These are phyloP conservation scores for Austroboletus rostrupii DNA, from an alignment of 1,284 basidiomycete species.

Conservation along the genomic window DNA sequence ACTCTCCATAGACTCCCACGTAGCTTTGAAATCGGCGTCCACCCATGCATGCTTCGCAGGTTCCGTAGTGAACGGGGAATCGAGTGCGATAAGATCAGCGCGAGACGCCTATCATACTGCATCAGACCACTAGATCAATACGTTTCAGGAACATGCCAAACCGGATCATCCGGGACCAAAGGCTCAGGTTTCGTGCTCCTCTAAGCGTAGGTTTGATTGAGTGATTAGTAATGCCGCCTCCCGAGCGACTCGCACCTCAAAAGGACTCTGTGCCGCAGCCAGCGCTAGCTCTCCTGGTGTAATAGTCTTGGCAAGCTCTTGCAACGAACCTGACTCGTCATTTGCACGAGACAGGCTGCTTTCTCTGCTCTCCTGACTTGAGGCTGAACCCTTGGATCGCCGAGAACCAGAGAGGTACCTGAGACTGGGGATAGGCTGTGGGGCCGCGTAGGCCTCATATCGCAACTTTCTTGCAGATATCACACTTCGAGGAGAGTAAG, in stretches of 20 bases:
- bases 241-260: slow-evolving; percentile 20
- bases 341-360: slow-evolving; percentile 25
- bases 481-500: slow-evolving; percentile 30
- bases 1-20: slow-evolving; percentile 51
- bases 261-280: slow-evolving; percentile 31
- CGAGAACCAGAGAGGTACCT: slow-evolving; percentile 30
- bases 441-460: slow-evolving; percentile 68
- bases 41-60: slow-evolving; percentile 22
- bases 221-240: background rate
- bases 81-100: slow-evolving; percentile 63
- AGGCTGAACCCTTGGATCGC: slow-evolving; percentile 23
- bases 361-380: slow-evolving; percentile 19
- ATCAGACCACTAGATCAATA: slow-evolving; percentile 12
- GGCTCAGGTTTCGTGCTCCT: background rate
- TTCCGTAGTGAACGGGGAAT: slow-evolving; percentile 61
- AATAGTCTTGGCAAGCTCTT: slow-evolving; percentile 39
- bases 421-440: slow-evolving; percentile 45
- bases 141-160: slow-evolving; percentile 11
- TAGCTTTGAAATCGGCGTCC: slow-evolving; percentile 45
- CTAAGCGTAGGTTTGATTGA: slow-evolving; percentile 15
- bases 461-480: slow-evolving; percentile 48
- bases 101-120: slow-evolving; percentile 34
- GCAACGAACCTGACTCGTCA: slow-evolving; percentile 28
- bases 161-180: slow-evolving; percentile 17
- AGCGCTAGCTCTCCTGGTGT: slow-evolving; percentile 58